Conservation (phyloP, 2,329 filamentous ascomycete genomes). For the Cladosporium velox region DNA sequence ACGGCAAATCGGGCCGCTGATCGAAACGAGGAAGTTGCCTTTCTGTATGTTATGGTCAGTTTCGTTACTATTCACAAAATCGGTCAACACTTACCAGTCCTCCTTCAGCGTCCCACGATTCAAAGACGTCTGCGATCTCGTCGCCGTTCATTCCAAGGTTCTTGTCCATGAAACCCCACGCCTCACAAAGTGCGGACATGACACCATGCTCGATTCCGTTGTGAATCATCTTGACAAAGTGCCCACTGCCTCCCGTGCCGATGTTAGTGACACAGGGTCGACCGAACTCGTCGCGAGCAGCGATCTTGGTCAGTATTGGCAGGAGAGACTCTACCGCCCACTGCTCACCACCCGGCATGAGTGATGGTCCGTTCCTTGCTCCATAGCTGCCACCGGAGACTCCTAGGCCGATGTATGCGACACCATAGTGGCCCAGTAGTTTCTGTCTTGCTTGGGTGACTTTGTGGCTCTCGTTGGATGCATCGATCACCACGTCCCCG, state of each 20-base stretch:
- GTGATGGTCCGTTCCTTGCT: constrained; percentile 56
- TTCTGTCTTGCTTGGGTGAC: constrained; percentile 57
- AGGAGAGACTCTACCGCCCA: constrained; percentile 53
- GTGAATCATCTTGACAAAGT: constrained; percentile 66
- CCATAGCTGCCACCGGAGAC: constrained; percentile 62
- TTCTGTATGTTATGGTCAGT: neutral
- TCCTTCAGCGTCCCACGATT: constrained; percentile 54
- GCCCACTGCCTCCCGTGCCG: constrained; percentile 57
- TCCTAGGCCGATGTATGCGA: constrained; percentile 59
- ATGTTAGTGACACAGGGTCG: constrained; percentile 55
- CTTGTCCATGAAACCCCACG: constrained; percentile 56
- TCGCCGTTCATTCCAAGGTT: constrained; percentile 53
- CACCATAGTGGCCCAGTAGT: constrained; percentile 49
- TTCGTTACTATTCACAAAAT: neutral
- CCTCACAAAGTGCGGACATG: constrained; percentile 58
- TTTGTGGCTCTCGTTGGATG: constrained; percentile 59
- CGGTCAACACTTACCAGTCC: constrained; percentile 40
- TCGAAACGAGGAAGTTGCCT: constrained; percentile 20
- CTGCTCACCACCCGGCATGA: constrained; percentile 57
- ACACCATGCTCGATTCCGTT: constrained; percentile 65
- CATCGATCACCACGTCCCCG: constrained; percentile 62
- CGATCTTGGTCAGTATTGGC: constrained; percentile 55
- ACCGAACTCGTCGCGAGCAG: constrained; percentile 54
- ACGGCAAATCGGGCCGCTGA: constrained; percentile 14
- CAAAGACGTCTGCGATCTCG: constrained; percentile 55